Conservation (phyloP, 352 stramenopile genomes). For the Pythium oligandrum region DNA sequence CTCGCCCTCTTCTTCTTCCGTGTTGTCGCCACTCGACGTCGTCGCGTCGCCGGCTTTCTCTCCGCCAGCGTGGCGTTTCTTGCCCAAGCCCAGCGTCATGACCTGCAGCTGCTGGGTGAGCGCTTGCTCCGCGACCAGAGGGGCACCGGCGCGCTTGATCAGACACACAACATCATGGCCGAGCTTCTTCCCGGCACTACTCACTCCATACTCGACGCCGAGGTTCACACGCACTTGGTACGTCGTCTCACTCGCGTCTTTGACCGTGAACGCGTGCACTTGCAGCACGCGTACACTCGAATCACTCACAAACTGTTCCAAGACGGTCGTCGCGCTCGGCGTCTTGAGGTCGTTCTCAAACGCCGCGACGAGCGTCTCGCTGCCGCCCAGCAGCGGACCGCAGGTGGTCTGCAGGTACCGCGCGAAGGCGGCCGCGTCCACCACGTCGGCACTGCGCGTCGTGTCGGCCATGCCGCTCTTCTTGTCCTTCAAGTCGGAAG, state of each 20-base stretch:
- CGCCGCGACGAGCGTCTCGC: constrained; percentile 27
- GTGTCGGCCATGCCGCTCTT: constrained; percentile 15
- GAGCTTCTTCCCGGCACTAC: constrained; percentile 36
- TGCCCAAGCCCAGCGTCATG: constrained; percentile 78
- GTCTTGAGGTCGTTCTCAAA: constrained; percentile 45
- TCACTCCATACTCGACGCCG: constrained; percentile 62
- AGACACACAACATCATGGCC: constrained; percentile 81
- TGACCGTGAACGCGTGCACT: constrained; percentile 57
- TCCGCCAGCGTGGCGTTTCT: constrained; percentile 24
- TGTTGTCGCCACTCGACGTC: constrained; percentile 44
- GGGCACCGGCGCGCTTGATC: constrained; percentile 76
- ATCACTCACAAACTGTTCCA: constrained; percentile 74
- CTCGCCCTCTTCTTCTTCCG: constrained; percentile 40
- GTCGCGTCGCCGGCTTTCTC: constrained; percentile 21
- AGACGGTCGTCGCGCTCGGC: constrained; percentile 23
- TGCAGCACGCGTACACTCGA: constrained; percentile 61
- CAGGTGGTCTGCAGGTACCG: constrained; percentile 64
- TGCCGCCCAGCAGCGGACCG: constrained; percentile 60
- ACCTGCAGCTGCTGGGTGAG: constrained; percentile 83
- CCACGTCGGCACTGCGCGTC: constrained; percentile 27
- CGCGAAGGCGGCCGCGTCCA: constrained; percentile 40
- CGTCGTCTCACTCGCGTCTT: constrained; percentile 8
- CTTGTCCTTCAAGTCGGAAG: constrained; percentile 1
- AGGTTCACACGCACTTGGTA: constrained; percentile 66
- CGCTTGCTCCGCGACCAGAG: constrained; percentile 58